Evolutionary conservation across 1,284 basidiomycete species (phyloP).

Genomic region (Meira nashicola): DNA sequence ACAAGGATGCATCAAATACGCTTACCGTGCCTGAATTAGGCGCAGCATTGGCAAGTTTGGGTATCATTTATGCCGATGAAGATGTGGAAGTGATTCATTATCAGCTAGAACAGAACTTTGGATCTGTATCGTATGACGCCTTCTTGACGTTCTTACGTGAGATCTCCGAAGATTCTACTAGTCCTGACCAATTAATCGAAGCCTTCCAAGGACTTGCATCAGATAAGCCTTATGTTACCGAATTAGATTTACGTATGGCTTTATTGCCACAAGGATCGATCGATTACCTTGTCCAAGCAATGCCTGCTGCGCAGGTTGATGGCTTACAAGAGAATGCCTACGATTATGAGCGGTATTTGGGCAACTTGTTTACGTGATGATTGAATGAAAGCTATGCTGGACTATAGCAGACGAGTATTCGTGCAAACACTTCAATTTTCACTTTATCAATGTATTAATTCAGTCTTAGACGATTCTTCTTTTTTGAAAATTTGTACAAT

Average conservation of each 20-base stretch:
- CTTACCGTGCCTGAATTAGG: constrained; percentile 79
- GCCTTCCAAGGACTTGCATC: constrained; percentile 86
- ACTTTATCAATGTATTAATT: no score
- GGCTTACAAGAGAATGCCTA: constrained; percentile 36
- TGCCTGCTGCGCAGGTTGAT: constrained; percentile 37
- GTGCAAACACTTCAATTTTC: neutral
- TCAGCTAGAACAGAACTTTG: constrained; percentile 77
- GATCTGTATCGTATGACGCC: constrained; percentile 84
- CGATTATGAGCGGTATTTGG: constrained; percentile 41
- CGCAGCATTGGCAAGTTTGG: constrained; percentile 85
- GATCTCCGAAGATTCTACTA: constrained; percentile 91
- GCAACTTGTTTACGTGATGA: constrained; percentile 17
- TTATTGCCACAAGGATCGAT: constrained; percentile 72
- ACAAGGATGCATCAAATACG: constrained; percentile 84
- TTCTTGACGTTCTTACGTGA: constrained; percentile 84
- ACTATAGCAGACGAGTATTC: neutral
- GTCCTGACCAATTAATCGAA: constrained; percentile 83
- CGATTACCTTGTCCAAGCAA: constrained; percentile 63
- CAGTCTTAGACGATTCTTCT: neutral
- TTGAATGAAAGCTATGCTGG: neutral
- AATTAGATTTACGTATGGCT: constrained; percentile 84
- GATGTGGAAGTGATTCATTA: constrained; percentile 81
- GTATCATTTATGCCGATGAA: constrained; percentile 85
- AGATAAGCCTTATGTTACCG: constrained; percentile 91
- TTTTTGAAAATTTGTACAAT: no score